Base-by-base conservation (phyloP, 805 yeast genomes). In the Clavispora asparagi region DNA sequence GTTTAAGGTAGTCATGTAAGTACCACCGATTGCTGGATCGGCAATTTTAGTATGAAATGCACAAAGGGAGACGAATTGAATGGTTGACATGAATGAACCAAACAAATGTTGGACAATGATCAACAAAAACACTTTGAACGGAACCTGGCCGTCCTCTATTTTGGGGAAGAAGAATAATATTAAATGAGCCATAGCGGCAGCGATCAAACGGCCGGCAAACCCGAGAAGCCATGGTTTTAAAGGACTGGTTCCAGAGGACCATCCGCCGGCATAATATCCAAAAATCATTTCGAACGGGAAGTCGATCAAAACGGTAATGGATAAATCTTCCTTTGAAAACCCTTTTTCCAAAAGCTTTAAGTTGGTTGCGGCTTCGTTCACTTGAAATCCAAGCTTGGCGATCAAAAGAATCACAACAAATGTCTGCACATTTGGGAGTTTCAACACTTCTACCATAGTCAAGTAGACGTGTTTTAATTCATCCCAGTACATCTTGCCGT, bases 31-130 rank as follows among this genome's bases (percentile, higher is more conserved):
- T 16, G 82, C 67, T 0, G 99, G 98, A 62, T 94, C 99, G 1
- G 99, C 96, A 45, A 94, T 87, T 56, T 84, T 82, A 3, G 97
- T 92, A 67, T 92, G 97, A 74, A 94, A 94, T 0, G 98, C 95
- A 60, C 90, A 85, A 38, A 94, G 81, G 1, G 95, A 86, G 16
- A 94, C 98, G 68, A 94, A 92, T 65, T 92, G 98, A 46, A 94
- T 83, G 0, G 99, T 94, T 6, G 90, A 78, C 95, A 92, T 87
- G 65, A 94, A 91, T 9, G 95, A 86, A 14, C 95, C 87, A 31
- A 88, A 62, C 27, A 92, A 73, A 65, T 94, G 97, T 57, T 87
- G 96, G 10, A 83, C 55, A 13, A 92, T 85, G 35, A 94, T 87
- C 53, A 81, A 59, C n/a, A 82, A 42, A 54, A 92, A 85, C 59